Evolutionary conservation across 148 eudicot species (phyloP), one percentile per base, ranked within the genome.

Genomic region (Rhododendron ovatum): DNA sequence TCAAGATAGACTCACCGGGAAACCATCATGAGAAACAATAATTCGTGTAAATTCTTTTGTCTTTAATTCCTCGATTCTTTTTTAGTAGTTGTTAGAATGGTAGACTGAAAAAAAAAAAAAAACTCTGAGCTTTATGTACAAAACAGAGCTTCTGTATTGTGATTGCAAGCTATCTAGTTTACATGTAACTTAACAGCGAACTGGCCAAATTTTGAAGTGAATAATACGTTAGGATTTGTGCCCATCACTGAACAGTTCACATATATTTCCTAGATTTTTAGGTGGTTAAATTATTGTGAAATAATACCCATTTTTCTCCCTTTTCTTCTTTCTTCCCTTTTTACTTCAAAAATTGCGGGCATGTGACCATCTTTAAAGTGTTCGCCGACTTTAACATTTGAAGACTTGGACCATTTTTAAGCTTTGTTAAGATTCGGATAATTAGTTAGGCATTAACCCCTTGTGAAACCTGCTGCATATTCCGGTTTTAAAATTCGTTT

Each of bases 1-100:
- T 93, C 59, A 88, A 89, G 88, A 84, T 87, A 55, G 93, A 92
- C 89, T 82, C 93, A 35, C 43, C 84, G 28, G 74, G 61, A 81
- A 91, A 91, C 26, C 47, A 89, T 77, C 89, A 76, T 73, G 85
- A 89, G 84, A 84, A 86, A 41, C 78, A 57, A 78, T 69, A 67
- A 76, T 71, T 43, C 26, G n/a, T 89, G 92, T 88, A 88, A 85
- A 92, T 89, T 90, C 84, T 84, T 86, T 17, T 20, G 15, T 53
- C 71, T 50, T 84, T 76, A 33, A 65, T 51, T 84, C 67, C 81
- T 74, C 22, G 1, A 84, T 71, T 65, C 28, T 51, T 84, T 45
- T 75, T 53, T 84, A 76, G 81, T 14, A 84, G 82, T 35, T 73
- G 48, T 22, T 76, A 69, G 65, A 12, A 33, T 45, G 30, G 28